phyloP scores from a whole-genome alignment of 139 green algal genomes.

The Spirogloea muscicola region DNA sequence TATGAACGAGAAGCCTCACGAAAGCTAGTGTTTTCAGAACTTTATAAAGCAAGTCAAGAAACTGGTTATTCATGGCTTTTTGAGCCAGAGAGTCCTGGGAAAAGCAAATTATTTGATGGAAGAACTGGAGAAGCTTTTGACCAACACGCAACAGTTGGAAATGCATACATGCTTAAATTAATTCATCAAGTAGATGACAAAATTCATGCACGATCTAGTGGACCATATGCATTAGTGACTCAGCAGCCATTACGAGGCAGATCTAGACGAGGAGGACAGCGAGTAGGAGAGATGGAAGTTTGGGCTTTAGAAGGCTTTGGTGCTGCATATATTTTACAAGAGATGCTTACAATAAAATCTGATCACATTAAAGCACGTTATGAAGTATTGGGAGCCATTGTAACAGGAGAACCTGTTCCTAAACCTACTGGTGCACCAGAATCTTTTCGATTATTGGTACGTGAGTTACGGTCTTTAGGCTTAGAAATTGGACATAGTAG shows the following conservation, averaged over 20 bases:
- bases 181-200: constrained; percentile 60
- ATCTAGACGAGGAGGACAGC: constrained; percentile 55
- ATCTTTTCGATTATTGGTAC: constrained; percentile 56
- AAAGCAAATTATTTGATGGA: constrained; percentile 66
- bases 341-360: constrained; percentile 61
- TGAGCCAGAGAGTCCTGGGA: constrained; percentile 57
- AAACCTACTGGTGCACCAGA: constrained; percentile 45
- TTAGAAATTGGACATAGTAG: constrained; percentile 10
- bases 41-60: constrained; percentile 62
- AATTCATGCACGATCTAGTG: constrained; percentile 62
- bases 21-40: constrained; percentile 65
- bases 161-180: constrained; percentile 61
- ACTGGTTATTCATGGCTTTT: constrained; percentile 63
- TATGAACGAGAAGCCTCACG: constrained; percentile 60
- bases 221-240: constrained; percentile 61
- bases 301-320: constrained; percentile 62
- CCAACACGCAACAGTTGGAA: constrained; percentile 59
- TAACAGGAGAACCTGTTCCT: constrained; percentile 49
- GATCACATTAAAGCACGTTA: constrained; percentile 55
- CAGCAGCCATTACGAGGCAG: constrained; percentile 61
- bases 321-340: constrained; percentile 58
- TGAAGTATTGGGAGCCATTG: constrained; percentile 50
- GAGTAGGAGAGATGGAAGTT: constrained; percentile 65
- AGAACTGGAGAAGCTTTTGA: constrained; percentile 63
- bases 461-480: constrained; percentile 47